phyloP scores from a whole-genome alignment of 768 basidiomycete species.

The Omphalotus guepiniiformis region DNA sequence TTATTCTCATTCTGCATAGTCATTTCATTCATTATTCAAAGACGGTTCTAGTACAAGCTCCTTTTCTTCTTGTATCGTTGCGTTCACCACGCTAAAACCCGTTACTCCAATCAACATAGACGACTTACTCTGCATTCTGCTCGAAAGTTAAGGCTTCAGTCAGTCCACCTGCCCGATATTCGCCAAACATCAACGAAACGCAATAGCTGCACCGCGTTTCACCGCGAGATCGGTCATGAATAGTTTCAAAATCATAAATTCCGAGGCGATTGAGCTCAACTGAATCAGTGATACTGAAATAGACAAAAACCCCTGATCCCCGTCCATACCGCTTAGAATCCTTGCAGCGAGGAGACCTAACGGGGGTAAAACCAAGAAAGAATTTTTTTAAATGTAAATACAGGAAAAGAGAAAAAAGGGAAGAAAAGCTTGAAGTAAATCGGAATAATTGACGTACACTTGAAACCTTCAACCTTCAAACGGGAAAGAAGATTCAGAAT shows the following conservation, averaged over 20 bases:
- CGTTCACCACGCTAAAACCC: conserved; percentile 8
- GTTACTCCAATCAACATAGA: not conserved
- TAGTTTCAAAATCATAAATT: conserved; percentile 22
- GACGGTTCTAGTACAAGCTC: too few species aligned
- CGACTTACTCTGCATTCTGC: conserved; percentile 12
- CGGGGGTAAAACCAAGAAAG: too few species aligned
- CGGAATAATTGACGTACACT: too few species aligned
- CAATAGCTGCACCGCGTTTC: conserved; percentile 66
- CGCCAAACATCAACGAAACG: conserved; percentile 59
- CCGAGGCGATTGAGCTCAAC: conserved; percentile 30
- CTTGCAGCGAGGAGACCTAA: conserved; percentile 41
- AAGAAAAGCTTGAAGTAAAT: too few species aligned
- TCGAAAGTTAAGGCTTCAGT: conserved; percentile 11
- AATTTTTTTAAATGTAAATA: too few species aligned
- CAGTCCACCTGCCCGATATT: conserved; percentile 12
- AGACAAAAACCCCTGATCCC: conserved; percentile 25
- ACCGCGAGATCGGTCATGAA: conserved; percentile 19
- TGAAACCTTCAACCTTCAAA: too few species aligned
- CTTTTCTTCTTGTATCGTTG: conserved; percentile 7
- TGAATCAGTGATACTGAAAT: conserved; percentile 27
- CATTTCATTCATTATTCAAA: too few species aligned
- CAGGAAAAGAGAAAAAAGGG: too few species aligned
- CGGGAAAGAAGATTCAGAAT: too few species aligned
- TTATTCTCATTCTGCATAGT: too few species aligned
- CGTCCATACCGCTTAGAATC: conserved; percentile 38